Percentiles rank a stretch among this genome's conserved stretches.
Conservation (phyloP, 345 rosid species). For the Odontarrhena argentea region DNA sequence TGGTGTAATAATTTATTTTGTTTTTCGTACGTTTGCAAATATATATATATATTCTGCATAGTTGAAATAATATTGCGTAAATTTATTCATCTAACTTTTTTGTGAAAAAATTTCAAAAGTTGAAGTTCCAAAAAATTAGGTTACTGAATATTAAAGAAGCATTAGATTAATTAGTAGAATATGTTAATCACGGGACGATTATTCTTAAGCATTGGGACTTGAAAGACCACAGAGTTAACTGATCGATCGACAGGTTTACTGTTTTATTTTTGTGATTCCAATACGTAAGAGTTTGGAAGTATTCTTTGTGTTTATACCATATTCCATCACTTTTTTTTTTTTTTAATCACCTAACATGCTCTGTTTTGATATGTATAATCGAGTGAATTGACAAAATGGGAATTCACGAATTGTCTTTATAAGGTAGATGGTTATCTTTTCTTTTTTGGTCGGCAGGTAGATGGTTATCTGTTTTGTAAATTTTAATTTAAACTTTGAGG, state of each 20-base stretch:
- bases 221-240: constrained; percentile 20
- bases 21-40: constrained; percentile 3
- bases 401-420: no score
- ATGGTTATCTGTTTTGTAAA: neutral
- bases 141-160: neutral
- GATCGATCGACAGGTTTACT: constrained; percentile 26
- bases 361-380: neutral
- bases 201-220: constrained; percentile 27
- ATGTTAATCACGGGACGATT: constrained; percentile 34
- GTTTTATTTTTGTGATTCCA: neutral
- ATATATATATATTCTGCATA: neutral
- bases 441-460: no score
- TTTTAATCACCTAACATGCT: neutral
- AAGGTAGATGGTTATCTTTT: no score
- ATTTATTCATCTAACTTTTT: no score
- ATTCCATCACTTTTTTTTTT: neutral
- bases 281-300: constrained; percentile 25
- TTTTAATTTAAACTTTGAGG: neutral
- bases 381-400: no score
- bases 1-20: neutral
- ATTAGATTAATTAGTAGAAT: neutral
- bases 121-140: neutral
- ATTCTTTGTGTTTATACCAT: constrained; percentile 13
- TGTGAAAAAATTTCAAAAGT: no score
- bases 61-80: neutral